phyloP scores from a whole-genome alignment of 1,284 basidiomycete genomes.

The Marasmius tenuissimus region DNA sequence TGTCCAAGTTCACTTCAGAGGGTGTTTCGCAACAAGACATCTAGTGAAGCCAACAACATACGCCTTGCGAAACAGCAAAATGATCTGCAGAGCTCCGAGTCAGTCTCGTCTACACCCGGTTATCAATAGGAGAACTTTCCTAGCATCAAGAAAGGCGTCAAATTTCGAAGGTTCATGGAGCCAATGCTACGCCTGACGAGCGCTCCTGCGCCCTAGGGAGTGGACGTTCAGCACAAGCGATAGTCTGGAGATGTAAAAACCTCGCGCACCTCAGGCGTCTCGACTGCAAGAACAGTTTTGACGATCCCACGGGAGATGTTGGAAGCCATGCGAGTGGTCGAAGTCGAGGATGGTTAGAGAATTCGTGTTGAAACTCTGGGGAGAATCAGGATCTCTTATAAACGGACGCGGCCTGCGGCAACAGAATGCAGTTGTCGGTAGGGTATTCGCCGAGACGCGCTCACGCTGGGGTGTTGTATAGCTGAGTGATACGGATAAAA shows the following conservation, averaged over 20 bases:
- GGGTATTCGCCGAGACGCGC: too few relatives aligned
- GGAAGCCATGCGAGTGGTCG: conserved; percentile 13
- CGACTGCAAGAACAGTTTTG: conserved; percentile 77
- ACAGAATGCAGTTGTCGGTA: too few relatives aligned
- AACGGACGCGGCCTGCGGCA: too few relatives aligned
- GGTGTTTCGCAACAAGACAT: conserved; percentile 1
- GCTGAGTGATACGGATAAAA: too few relatives aligned
- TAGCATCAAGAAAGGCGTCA: conserved; percentile 91
- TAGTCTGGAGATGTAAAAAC: not conserved
- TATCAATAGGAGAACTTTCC: not conserved
- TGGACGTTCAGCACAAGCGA: not conserved
- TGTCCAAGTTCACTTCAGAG: conserved; percentile 22
- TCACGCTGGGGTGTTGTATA: too few relatives aligned
- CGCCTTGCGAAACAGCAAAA: conserved; percentile 64
- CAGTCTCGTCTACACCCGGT: not conserved
- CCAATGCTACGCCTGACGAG: conserved; percentile 91
- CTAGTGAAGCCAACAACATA: conserved; percentile 38
- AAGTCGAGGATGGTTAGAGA: not conserved
- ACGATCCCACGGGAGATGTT: conserved; percentile 64
- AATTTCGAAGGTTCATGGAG: conserved; percentile 68
- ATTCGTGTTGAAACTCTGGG: not conserved
- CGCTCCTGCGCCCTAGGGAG: conserved; percentile 75
- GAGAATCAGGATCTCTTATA: not conserved
- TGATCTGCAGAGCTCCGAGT: conserved; percentile 46
- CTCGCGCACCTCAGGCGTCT: conserved; percentile 73